Evolutionary conservation across 441 rosid genomes (phyloP), one percentile per base, ranked within the genome.

Genomic region (Bocquillonia castaneifolia): DNA sequence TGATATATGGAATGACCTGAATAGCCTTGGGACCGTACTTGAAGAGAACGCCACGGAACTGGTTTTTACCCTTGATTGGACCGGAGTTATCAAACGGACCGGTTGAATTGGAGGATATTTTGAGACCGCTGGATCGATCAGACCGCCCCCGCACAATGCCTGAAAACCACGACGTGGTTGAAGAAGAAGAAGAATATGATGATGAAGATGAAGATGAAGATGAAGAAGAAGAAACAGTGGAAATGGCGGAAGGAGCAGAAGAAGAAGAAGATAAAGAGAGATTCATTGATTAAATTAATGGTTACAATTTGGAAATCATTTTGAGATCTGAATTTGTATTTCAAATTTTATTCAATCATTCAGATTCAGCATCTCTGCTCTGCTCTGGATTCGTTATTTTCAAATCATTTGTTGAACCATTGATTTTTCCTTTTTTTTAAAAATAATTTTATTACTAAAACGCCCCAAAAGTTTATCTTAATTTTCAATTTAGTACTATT

Each of bases 61-160:
- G 99, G 80, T 85, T 89, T 88, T 89, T 93, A 75, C 88, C 94
- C 80, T 77, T 86, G 77, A 88, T 79, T 0, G 96, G 97, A 23
- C 91, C 88, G 22, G 59, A 73, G 51, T 36, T 59, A 47, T 82
- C 91, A 23, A 28, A 22, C 37, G 53, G n/a, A n/a, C n/a, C 75
- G 42, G 71, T 32, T 2, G 68, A 64, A 45, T 73, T 77, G 63
- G 73, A 59, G 14, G 87, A 40, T 76, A 81, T 77, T 72, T 80
- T 83, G 57, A 68, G 20, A 69, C 79, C 64, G 17, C 77, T 73
- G 5, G 90, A 79, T 74, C 75, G 81, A 0, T 78, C 85, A 23
- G 81, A 52, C 17, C 97, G 91, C 70, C 95, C 91, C 8, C 97
- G 84, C 68, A 88, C 89, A 45, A 90, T 86, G 68, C 94, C 86